Conservation (phyloP, 148 eudicot genomes). For the Oxyria digyna region DNA sequence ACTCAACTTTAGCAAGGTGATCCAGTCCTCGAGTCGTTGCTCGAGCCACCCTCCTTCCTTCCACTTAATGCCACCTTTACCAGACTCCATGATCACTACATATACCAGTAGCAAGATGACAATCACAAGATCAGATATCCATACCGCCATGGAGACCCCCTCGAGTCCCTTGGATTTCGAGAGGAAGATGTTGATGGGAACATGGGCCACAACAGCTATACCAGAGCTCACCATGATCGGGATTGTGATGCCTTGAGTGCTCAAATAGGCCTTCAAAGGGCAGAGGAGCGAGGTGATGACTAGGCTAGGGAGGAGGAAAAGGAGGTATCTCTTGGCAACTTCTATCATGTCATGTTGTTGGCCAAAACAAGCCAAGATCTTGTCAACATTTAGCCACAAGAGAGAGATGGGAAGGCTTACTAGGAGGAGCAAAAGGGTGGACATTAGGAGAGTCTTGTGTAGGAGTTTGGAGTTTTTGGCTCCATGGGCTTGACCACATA, state of each 20-base stretch:
- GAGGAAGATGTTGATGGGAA: constrained; percentile 49
- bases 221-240: constrained; percentile 61
- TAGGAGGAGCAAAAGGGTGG: constrained; percentile 34
- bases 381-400: constrained; percentile 66
- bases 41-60: constrained; percentile 70
- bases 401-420: constrained; percentile 42
- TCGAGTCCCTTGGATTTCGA: constrained; percentile 42
- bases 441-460: constrained; percentile 73
- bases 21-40: constrained; percentile 49
- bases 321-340: constrained; percentile 35
- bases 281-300: constrained; percentile 45
- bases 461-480: constrained; percentile 67
- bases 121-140: constrained; percentile 49
- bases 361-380: constrained; percentile 46
- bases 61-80: constrained; percentile 39
- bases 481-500: constrained; percentile 86
- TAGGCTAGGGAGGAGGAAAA: constrained; percentile 64
- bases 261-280: constrained; percentile 67
- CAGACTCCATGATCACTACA: constrained; percentile 26
- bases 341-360: constrained; percentile 48
- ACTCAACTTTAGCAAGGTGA: constrained; percentile 28
- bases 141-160: constrained; percentile 66
- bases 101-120: constrained; percentile 21
- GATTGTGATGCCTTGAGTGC: constrained; percentile 51
- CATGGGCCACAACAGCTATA: constrained; percentile 42